Evolutionary conservation across 2,329 filamentous ascomycete genomes (phyloP).

Genomic region (Calonectria pseudoreteaudii): DNA sequence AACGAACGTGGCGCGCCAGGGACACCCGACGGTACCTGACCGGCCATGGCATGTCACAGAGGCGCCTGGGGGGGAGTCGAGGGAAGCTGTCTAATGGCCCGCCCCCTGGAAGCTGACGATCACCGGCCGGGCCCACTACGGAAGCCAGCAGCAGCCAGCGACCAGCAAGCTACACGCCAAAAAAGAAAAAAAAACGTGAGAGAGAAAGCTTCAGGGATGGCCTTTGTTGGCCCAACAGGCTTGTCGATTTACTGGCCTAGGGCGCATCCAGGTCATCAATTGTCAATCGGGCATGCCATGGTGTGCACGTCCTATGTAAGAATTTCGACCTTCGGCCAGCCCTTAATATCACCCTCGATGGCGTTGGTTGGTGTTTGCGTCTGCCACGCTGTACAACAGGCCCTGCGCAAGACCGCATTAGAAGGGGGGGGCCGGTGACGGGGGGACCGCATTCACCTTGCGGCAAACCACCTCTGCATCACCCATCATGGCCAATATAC

Average conservation of each 20-base stretch:
- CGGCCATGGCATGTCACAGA: neutral
- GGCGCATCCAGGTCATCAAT: conserved; percentile 14
- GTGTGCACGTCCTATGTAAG: conserved; percentile 12
- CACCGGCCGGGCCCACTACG: neutral
- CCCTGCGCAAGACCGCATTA: conserved; percentile 3
- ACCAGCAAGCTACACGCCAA: neutral
- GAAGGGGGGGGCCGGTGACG: neutral
- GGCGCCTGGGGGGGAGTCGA: neutral
- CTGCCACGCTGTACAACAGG: conserved; percentile 21
- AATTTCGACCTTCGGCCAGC: conserved; percentile 3
- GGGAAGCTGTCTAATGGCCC: conserved; percentile 8
- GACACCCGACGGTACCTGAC: conserved; percentile 20
- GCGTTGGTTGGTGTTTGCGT: conserved; percentile 24
- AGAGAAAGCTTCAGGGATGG: neutral
- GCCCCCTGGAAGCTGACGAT: conserved; percentile 12
- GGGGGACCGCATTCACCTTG: conserved; percentile 9
- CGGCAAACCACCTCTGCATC: neutral
- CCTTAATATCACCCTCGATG: conserved; percentile 19
- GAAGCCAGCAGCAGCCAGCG: neutral
- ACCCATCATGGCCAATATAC: neutral
- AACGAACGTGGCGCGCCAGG: conserved; percentile 41
- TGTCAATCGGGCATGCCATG: neutral
- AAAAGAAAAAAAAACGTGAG: conserved; percentile 1
- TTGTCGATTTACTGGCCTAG: neutral
- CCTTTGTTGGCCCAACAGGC: conserved; percentile 1